Conservation (phyloP, 768 basidiomycete genomes). For the Calocybe indica region DNA sequence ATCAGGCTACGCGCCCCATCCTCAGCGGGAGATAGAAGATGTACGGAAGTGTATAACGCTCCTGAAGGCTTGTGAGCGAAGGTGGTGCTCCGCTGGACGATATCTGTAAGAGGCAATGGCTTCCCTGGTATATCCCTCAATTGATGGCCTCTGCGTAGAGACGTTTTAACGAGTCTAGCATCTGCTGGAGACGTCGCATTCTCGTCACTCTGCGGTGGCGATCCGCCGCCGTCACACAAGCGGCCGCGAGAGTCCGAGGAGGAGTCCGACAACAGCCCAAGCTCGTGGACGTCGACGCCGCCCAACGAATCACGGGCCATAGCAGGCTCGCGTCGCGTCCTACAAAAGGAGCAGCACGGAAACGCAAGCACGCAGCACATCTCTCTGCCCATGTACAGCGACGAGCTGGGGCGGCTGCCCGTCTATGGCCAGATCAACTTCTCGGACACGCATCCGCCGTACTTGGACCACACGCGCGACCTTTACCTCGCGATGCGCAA, state of each 20-base stretch:
- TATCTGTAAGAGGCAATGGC: conserved; percentile 23
- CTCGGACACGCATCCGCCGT: conserved; percentile 11
- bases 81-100: conserved; percentile 34
- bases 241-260: conserved; percentile 12
- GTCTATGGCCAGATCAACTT: conserved; percentile 36
- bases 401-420: conserved; percentile 53
- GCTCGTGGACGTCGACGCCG: not conserved
- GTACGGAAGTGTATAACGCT: conserved; percentile 54
- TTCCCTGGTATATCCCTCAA: not conserved
- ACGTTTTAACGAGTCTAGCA: conserved; percentile 30
- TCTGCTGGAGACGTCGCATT: conserved; percentile 26
- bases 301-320: conserved; percentile 12
- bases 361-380: conserved; percentile 14
- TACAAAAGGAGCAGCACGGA: not conserved
- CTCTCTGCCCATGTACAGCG: conserved; percentile 48
- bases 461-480: conserved; percentile 7
- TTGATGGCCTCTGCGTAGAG: conserved; percentile 15
- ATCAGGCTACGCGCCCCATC: conserved; percentile 38
- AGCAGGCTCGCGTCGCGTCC: conserved; percentile 21
- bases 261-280: not conserved
- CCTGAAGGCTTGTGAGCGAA: conserved; percentile 34
- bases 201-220: conserved; percentile 2
- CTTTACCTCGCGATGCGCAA: conserved; percentile 2
- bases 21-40: conserved; percentile 48
- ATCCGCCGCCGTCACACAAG: conserved; percentile 7